Base-by-base conservation (phyloP, 176 grass and related monocot species). In the Juncus effusus region DNA sequence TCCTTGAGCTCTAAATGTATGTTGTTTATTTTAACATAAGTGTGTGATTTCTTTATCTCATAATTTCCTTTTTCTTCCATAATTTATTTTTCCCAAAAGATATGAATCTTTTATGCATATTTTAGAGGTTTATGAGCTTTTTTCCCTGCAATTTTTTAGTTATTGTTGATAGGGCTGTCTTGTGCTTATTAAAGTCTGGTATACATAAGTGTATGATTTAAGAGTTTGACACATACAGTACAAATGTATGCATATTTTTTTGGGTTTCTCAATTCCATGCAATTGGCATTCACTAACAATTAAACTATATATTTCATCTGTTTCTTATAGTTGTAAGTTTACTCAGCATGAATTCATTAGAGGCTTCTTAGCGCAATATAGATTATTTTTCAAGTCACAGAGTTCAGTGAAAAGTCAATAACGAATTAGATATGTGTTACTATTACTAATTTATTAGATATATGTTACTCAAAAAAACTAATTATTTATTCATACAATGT, bases 1-100 rank as follows among this genome's bases (percentile, higher is more conserved):
- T 40, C 54, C 41, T 71, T 56, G 68, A 44, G 40, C 68, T 59
- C 68, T 59, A 38, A 16, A 59, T 72, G 68, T 72, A 60, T 72
- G 54, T 72, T 72, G 40, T 42, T 16, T 72, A 42, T 10, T 36
- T 70, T 57, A 72, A 59, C 38, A 53, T 42, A 58, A 58, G 68
- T 58, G 54, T 36, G 36, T 5, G 40, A 71, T 16, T n/a, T 58
- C 10, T 72, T 36, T 45, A 52, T 59, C 9, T 16, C 19, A 16
- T 10, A 42, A 56, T 40, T 65, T 65, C 41, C 1, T 55, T 55
- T n/a, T 59, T 5, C 40, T 9, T 72, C 58, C 38, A 42, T 16
- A 57, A 57, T 57, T 12, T 19, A 58, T 10, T 35, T 59, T 70
- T 70, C 4, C 42, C 19, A 8, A 8, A 40, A 36, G 53, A 38